These are phyloP conservation scores for Azolla pinnata DNA, from an alignment of 75 land plant species.

Conservation along the genomic window DNA sequence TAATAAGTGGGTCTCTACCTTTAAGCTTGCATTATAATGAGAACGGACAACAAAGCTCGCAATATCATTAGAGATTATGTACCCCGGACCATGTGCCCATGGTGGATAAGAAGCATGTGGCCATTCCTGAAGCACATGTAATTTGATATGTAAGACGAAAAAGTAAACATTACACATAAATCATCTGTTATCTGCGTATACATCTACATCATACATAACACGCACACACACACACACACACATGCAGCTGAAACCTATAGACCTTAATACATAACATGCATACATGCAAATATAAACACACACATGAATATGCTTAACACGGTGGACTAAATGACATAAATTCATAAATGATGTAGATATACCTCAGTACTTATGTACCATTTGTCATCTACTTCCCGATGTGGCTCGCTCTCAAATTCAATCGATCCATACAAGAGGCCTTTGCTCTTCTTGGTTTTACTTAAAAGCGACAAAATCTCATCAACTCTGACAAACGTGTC, in stretches of 20 bases:
- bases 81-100: conserved; percentile 99
- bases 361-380: conserved; percentile 85
- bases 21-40: conserved; percentile 40
- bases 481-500: conserved; percentile 96
- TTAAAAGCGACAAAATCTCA: conserved; percentile 52
- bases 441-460: conserved; percentile 20
- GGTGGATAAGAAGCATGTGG: conserved; percentile 66
- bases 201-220: too few species aligned
- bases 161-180: not conserved
- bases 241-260: too few species aligned
- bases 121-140: conserved; percentile 66
- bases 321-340: too few species aligned
- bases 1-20: too few species aligned
- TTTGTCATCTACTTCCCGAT: conserved; percentile 67
- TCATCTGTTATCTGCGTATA: too few species aligned
- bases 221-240: too few species aligned
- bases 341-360: too few species aligned
- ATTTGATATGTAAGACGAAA: too few species aligned
- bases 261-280: too few species aligned
- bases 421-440: conserved; percentile 79
- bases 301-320: too few species aligned
- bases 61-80: conserved; percentile 70
- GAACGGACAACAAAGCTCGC: conserved; percentile 51
- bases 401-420: conserved; percentile 49
- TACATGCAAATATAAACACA: too few species aligned